Evolutionary conservation across 106 monocot genomes (phyloP).

Genomic region (Platanthera zijinensis): DNA sequence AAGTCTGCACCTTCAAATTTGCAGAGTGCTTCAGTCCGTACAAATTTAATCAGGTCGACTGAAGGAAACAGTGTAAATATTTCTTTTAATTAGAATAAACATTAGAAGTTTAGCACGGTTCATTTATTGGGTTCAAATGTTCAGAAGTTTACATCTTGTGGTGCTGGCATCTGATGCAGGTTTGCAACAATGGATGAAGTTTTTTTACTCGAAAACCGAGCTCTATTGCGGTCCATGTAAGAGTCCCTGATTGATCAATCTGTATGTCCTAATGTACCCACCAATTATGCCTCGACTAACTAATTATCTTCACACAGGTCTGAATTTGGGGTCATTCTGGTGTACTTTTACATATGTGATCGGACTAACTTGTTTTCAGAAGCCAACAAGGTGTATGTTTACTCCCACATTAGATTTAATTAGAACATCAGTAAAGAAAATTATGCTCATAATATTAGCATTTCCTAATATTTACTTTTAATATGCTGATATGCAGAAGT

Average conservation of each 20-base stretch:
- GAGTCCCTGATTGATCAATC: conserved; percentile 14
- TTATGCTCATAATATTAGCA: not conserved
- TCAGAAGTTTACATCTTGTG: not conserved
- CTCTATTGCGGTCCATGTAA: conserved; percentile 79
- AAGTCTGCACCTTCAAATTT: conserved; percentile 55
- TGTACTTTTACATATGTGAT: conserved; percentile 86
- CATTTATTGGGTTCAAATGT: not conserved
- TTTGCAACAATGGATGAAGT: conserved; percentile 66
- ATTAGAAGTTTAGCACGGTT: not conserved
- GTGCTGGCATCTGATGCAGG: conserved; percentile 29
- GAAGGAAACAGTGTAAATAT: not conserved
- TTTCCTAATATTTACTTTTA: not conserved
- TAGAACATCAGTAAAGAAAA: not conserved
- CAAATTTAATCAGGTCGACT: conserved; percentile 66
- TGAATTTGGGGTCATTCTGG: conserved; percentile 73
- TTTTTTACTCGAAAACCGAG: conserved; percentile 71
- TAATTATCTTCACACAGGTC: conserved; percentile 45
- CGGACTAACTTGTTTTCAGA: conserved; percentile 73
- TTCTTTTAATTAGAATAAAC: not conserved
- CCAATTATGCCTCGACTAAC: conserved; percentile 5
- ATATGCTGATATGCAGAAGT: not conserved
- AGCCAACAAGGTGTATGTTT: conserved; percentile 58
- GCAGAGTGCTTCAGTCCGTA: conserved; percentile 36
- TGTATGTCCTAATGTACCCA: conserved; percentile 7
- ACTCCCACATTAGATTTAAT: not conserved